Evolutionary conservation across 169 alveolate genomes (phyloP), one percentile per base, ranked within the genome.

Genomic region (Hepatocystis sp.): DNA sequence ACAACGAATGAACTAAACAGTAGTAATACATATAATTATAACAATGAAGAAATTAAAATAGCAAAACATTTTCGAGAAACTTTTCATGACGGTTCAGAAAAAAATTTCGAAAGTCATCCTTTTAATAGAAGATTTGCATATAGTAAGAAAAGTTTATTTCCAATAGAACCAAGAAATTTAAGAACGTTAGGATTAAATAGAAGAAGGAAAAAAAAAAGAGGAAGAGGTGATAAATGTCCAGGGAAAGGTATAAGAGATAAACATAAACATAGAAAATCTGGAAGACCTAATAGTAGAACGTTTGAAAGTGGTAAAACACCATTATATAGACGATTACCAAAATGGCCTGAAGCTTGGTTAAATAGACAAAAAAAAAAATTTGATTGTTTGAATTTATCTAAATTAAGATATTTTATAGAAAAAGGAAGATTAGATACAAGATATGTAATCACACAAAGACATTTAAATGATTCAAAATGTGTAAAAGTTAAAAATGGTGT

Each of bases 391-490:
- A 93, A 93, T 65, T 84, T 95, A 17, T 60, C 95, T 4, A 93
- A 92, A 63, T 40, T 95, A 28, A 93, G 97, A 49, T 91, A 91
- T 46, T 95, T 95, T 71, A 91, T 95, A 49, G 97, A 95, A 51
- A 67, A 85, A 13, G 97, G 97, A 1, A 85, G 97, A 27, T 67
- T 95, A 21, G 97, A 95, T 67, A 61, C 93, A 3, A 64, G 97
- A 17, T 95, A 92, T 67, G 95, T 96, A 5, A 94, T 95, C 17
- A 95, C 98, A 0, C 98, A 95, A 88, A 91, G 98, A 32, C 98
- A 95, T 66, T 91, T 95, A 56, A 60, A 88, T 76, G 97, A 95
- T 88, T 89, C 94, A 58, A 78, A 93, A 28, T 95, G 97, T 67
- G 94, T 92, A 36, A 91, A 85, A 61, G 94, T 91, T 15, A 91